Conservation (phyloP, 2,329 filamentous ascomycete species). For the Xylariaceae sp. region DNA sequence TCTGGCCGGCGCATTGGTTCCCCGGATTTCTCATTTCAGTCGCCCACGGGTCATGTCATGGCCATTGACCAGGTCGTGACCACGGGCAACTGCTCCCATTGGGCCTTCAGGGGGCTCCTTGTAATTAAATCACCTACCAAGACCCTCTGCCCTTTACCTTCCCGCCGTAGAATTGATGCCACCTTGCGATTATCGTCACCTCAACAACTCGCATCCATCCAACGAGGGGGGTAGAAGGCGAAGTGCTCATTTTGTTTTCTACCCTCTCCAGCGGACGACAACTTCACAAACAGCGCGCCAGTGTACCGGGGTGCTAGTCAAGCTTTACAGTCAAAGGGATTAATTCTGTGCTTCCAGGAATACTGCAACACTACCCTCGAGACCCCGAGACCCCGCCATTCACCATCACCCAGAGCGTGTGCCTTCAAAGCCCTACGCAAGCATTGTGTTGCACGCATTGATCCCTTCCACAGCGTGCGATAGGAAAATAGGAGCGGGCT, state of each 20-base stretch:
- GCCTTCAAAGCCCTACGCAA: too few relatives aligned
- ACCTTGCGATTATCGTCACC: neutral
- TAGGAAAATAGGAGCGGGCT: neutral
- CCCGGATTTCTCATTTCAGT: too few relatives aligned
- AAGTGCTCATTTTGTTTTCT: constrained; percentile 12
- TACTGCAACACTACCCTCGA: too few relatives aligned
- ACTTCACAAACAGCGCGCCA: neutral
- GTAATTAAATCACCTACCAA: neutral
- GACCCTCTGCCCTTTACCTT: constrained; percentile 1
- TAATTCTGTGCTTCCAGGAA: too few relatives aligned
- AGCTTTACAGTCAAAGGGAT: too few relatives aligned
- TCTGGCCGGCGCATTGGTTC: too few relatives aligned
- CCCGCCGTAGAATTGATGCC: neutral
- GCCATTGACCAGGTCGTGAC: too few relatives aligned
- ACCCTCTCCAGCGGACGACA: constrained; percentile 10
- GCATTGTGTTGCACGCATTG: neutral
- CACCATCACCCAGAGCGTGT: too few relatives aligned
- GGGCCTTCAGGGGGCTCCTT: neutral
- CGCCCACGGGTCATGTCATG: too few relatives aligned
- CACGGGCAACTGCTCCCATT: too few relatives aligned
- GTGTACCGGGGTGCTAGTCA: too few relatives aligned
- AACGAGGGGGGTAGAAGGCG: constrained; percentile 14
- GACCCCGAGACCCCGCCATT: too few relatives aligned
- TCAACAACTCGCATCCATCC: constrained; percentile 1
- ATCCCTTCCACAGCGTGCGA: neutral